phyloP scores from a whole-genome alignment of 2,329 filamentous ascomycete genomes.

The Fonsecaea pedrosoi region DNA sequence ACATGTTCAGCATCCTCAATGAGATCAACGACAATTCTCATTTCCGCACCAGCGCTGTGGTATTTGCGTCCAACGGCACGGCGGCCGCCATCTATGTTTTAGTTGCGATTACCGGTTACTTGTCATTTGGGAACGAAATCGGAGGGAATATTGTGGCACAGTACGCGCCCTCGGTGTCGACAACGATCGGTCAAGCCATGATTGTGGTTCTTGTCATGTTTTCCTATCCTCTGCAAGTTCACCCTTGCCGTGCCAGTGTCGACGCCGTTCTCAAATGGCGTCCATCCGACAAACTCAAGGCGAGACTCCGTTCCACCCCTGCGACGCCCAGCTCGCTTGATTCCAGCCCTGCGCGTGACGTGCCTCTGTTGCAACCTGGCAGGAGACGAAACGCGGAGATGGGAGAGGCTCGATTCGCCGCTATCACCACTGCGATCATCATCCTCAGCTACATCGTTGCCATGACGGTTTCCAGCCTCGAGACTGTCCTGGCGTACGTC shows the following conservation, averaged over 20 bases:
- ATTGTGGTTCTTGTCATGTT: conserved; percentile 97
- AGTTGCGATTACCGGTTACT: conserved; percentile 91
- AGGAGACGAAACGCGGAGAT: conserved; percentile 65
- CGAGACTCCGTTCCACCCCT: conserved; percentile 39
- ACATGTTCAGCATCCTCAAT: conserved; percentile 99
- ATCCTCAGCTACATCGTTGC: conserved; percentile 84
- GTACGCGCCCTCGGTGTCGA: conserved; percentile 79
- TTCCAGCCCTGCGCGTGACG: conserved; percentile 50
- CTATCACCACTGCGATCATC: conserved; percentile 86
- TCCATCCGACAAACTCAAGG: conserved; percentile 55
- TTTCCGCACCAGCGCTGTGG: conserved; percentile 76
- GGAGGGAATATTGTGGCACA: conserved; percentile 92
- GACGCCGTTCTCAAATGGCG: conserved; percentile 96
- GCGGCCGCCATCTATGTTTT: conserved; percentile 87
- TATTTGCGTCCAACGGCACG: conserved; percentile 82
- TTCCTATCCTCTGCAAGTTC: conserved; percentile 92
- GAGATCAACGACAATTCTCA: conserved; percentile 88
- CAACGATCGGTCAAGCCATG: conserved; percentile 90
- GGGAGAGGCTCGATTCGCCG: conserved; percentile 84
- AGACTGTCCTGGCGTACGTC: conserved; percentile 92
- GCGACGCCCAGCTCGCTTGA: conserved; percentile 44
- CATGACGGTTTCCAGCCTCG: conserved; percentile 87
- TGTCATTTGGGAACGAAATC: conserved; percentile 91
- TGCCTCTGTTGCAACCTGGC: conserved; percentile 48
- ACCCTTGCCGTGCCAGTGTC: conserved; percentile 92